Percentiles rank a stretch among this genome's conserved stretches.
phyloP scores from a whole-genome alignment of 805 yeast genomes.

The Zygoascus biomembranicola region DNA sequence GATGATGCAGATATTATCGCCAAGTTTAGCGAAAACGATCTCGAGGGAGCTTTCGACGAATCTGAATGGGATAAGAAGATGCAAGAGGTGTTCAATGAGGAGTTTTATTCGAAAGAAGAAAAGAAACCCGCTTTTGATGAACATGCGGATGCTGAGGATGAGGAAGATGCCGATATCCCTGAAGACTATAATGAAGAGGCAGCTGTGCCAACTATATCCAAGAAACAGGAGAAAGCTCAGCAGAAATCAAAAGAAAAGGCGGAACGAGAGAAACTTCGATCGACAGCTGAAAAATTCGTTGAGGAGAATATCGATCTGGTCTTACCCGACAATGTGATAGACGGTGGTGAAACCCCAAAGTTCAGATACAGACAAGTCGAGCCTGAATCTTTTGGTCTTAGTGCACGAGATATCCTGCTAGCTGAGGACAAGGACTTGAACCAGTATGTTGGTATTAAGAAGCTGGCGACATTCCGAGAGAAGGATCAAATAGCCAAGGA shows the following conservation, averaged over 20 bases:
- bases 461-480: constrained; percentile 87
- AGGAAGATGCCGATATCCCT: constrained; percentile 14
- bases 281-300: constrained; percentile 70
- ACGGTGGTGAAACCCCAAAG: constrained; percentile 38
- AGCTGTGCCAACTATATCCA: constrained; percentile 8
- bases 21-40: constrained; percentile 57
- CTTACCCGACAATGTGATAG: constrained; percentile 26
- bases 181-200: constrained; percentile 18
- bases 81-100: constrained; percentile 79
- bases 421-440: constrained; percentile 87
- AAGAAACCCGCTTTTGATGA: constrained; percentile 57
- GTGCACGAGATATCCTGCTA: constrained; percentile 75
- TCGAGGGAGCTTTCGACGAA: constrained; percentile 83
- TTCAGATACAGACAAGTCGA: constrained; percentile 92
- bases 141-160: constrained; percentile 30
- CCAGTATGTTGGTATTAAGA: constrained; percentile 78
- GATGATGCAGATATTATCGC: constrained; percentile 42
- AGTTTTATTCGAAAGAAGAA: constrained; percentile 52
- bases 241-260: constrained; percentile 56
- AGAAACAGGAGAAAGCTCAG: constrained; percentile 23
- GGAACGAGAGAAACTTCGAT: constrained; percentile 51
- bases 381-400: constrained; percentile 84
- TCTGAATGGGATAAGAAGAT: constrained; percentile 86
- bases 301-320: constrained; percentile 60
- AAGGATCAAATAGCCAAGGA: constrained; percentile 66